Conservation (phyloP, 1,139 yeast genomes). For the Lodderomyces oxycetoniae region DNA sequence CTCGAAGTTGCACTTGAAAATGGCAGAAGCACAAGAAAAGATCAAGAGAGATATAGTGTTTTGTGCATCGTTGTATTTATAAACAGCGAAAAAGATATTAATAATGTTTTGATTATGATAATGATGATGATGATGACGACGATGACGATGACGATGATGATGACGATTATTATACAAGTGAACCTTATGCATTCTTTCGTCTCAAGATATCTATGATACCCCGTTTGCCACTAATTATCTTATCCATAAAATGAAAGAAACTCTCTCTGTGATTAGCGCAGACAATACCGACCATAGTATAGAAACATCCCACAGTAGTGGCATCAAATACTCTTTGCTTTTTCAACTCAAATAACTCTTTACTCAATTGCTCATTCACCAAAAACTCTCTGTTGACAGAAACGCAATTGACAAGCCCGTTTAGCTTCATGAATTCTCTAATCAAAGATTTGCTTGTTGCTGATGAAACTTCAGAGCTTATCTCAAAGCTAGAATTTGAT, state of each 20-base stretch:
- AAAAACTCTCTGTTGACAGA: conserved; percentile 9
- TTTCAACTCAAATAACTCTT: conserved; percentile 11
- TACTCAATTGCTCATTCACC: conserved; percentile 1
- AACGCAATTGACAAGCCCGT: conserved; percentile 19
- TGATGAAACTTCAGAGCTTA: conserved; percentile 1
- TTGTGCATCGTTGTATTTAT: conserved; percentile 89
- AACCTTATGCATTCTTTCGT: not conserved
- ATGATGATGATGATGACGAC: not conserved
- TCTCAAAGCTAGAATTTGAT: conserved; percentile 13
- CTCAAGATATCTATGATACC: conserved; percentile 21
- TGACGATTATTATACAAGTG: not conserved
- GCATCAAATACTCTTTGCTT: conserved; percentile 19
- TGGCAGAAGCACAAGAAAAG: conserved; percentile 89
- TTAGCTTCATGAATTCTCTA: conserved; percentile 31
- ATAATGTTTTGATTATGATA: not conserved
- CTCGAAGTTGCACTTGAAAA: conserved; percentile 76
- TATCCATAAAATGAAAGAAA: conserved; percentile 16
- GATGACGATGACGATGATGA: not conserved
- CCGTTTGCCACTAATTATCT: conserved; percentile 24
- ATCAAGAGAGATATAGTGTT: conserved; percentile 96
- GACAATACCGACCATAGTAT: conserved; percentile 37
- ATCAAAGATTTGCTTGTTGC: conserved; percentile 20
- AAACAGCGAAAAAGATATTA: conserved; percentile 13
- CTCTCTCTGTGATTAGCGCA: conserved; percentile 26
- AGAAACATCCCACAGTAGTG: conserved; percentile 35